Evolutionary conservation across 345 rosid genomes (phyloP).

Genomic region (Lepidium africanum): DNA sequence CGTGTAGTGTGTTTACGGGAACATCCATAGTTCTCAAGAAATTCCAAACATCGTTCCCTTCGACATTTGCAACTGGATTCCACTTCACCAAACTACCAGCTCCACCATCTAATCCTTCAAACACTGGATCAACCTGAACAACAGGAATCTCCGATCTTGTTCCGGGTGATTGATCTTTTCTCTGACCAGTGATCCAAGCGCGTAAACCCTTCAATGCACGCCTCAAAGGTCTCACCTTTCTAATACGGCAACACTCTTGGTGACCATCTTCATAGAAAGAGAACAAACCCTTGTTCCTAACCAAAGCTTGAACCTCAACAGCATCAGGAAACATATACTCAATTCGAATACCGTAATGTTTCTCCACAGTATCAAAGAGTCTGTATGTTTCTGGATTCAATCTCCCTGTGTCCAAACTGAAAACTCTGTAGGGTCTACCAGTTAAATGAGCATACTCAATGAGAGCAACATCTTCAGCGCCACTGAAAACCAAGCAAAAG

Average conservation of each 20-base stretch:
- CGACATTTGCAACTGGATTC: slow-evolving; percentile 81
- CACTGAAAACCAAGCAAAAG: slow-evolving; percentile 41
- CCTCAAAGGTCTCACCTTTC: slow-evolving; percentile 93
- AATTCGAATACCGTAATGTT: slow-evolving; percentile 64
- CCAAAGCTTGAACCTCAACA: slow-evolving; percentile 88
- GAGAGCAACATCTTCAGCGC: slow-evolving; percentile 92
- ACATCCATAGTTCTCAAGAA: slow-evolving; percentile 83
- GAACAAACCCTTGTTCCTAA: slow-evolving; percentile 88
- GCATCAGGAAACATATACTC: slow-evolving; percentile 98
- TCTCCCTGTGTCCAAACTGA: slow-evolving; percentile 94
- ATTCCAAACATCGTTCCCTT: slow-evolving; percentile 67
- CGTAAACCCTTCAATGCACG: slow-evolving; percentile 84
- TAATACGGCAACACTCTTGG: slow-evolving; percentile 94
- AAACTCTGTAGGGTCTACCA: slow-evolving; percentile 79
- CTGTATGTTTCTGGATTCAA: slow-evolving; percentile 80
- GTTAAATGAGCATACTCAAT: slow-evolving; percentile 87
- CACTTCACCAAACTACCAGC: slow-evolving; percentile 89
- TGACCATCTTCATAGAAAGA: slow-evolving; percentile 98
- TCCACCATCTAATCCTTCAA: slow-evolving; percentile 90
- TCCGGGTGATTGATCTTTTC: slow-evolving; percentile 87
- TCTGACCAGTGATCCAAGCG: slow-evolving; percentile 95
- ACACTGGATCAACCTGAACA: slow-evolving; percentile 90
- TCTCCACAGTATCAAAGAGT: slow-evolving; percentile 72
- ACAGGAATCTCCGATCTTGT: slow-evolving; percentile 81
- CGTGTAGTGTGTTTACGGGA: slow-evolving; percentile 71